Conservation (phyloP, 2,329 filamentous ascomycete genomes). For the Trichoderma brevicompactum region DNA sequence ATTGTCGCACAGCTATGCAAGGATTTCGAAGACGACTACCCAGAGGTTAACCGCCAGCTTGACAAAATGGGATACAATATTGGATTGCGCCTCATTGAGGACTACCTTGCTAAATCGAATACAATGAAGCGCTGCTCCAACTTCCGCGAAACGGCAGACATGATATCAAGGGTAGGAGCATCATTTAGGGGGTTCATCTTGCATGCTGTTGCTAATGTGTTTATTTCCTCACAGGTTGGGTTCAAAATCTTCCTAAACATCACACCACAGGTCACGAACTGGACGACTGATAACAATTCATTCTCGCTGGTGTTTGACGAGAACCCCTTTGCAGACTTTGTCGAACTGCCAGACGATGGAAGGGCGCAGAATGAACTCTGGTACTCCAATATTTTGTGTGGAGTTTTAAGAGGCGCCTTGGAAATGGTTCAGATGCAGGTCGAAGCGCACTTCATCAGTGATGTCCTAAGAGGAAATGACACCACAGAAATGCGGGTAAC, state of each 20-base stretch:
- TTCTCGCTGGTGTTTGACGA: conserved; percentile 97
- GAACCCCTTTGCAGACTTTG: conserved; percentile 95
- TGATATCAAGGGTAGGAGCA: conserved; percentile 79
- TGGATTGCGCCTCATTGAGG: conserved; percentile 90
- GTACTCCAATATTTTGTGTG: conserved; percentile 98
- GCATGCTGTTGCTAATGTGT: conserved; percentile 32
- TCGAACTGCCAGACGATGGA: conserved; percentile 94
- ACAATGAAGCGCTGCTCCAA: conserved; percentile 86
- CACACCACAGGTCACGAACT: conserved; percentile 89
- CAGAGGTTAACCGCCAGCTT: conserved; percentile 94
- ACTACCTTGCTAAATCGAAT: conserved; percentile 95
- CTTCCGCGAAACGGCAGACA: conserved; percentile 94
- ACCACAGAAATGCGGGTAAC: conserved; percentile 97
- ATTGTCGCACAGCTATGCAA: conserved; percentile 96
- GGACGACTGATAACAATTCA: conserved; percentile 94
- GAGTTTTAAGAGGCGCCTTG: conserved; percentile 84
- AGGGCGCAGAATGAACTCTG: conserved; percentile 94
- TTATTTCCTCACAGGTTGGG: conserved; percentile 67
- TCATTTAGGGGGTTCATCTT: neutral
- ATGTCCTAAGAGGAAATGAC: conserved; percentile 89
- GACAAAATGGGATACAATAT: conserved; percentile 99
- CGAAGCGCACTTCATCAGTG: conserved; percentile 93
- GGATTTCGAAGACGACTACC: conserved; percentile 92
- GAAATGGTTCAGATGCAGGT: conserved; percentile 99
- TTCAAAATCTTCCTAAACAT: conserved; percentile 99